Evolutionary conservation across 805 yeast species (phyloP), one percentile per base, ranked within the genome.

Genomic region (Millerago galiae): DNA sequence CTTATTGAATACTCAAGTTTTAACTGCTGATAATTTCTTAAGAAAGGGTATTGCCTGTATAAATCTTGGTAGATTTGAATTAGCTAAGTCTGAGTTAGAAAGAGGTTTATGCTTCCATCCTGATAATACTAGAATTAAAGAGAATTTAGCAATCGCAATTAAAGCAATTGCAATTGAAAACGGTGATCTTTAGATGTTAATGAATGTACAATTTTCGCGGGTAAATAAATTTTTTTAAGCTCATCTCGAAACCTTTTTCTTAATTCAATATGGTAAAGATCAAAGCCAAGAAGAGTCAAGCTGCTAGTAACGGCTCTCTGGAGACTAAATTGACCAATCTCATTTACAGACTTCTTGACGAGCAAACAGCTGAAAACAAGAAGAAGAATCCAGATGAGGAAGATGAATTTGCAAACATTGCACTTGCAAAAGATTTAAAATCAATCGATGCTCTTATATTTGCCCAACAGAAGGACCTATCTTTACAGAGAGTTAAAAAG

Each of bases 61-160:
- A 51, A 78, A 81, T 52, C 64, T 84, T 56, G 85, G 83, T 2
- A 77, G 78, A 58, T 71, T 75, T 45, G 74, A 72, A 35, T 77
- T 71, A 8, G 83, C 89, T 2, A 75, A 78, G 47, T 74, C 75
- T 2, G 83, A 77, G 52, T 73, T 81, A 53, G 90, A 83, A 61
- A 72, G 90, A 58, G 95, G 90, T 0, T 66, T 84, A 44, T 67
- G 81, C n/a, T 74, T 83, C 52, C 74, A 67, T 45, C 77, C 79
- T 33, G 67, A 66, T 33, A 77, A 83, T 51, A 60, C 61, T 11
- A 66, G 79, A 44, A 59, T 81, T 35, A 54, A 61, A 33, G 65
- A 71, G 30, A 79, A 80, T 52, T 65, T 76, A 54, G 65, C 60
- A 30, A 61, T 69, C 12, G 70, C 75, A 40, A 60, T 67, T 43